Evolutionary conservation across 1,284 basidiomycete species (phyloP).

Genomic region (Neonothopanus nambi): DNA sequence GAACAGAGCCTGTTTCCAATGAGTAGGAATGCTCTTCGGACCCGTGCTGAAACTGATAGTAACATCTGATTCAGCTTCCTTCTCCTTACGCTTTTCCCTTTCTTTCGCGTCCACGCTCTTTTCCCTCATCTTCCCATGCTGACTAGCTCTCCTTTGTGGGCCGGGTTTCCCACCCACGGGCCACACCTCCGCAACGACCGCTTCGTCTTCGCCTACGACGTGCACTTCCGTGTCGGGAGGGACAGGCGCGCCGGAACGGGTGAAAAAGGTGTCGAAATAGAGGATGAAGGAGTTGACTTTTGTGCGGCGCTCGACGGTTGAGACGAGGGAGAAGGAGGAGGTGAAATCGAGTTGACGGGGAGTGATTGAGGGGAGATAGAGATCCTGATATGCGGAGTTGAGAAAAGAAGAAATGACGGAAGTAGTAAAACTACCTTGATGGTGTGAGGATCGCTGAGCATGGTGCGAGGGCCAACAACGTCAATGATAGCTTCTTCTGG

Average conservation of each 20-base stretch:
- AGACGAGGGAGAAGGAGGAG: conserved; percentile 69
- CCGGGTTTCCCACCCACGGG: conserved; percentile 63
- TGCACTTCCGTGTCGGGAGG: conserved; percentile 51
- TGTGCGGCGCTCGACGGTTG: conserved; percentile 56
- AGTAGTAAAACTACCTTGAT: conserved; percentile 51
- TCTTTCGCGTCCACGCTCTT: conserved; percentile 6
- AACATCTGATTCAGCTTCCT: conserved; percentile 41
- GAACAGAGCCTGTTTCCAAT: conserved; percentile 98
- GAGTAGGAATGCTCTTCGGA: conserved; percentile 85
- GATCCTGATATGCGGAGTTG: conserved; percentile 50
- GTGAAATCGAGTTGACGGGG: conserved; percentile 78
- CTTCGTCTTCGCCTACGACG: conserved; percentile 56
- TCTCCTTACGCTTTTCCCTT: conserved; percentile 19
- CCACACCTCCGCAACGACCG: conserved; percentile 74
- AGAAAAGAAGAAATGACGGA: not conserved
- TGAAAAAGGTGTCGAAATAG: conserved; percentile 97
- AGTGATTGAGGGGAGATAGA: conserved; percentile 67
- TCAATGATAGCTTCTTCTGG: conserved; percentile 84
- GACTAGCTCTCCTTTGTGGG: conserved; percentile 43
- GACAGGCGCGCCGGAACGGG: conserved; percentile 55
- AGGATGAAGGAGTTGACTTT: conserved; percentile 83
- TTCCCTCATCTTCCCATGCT: conserved; percentile 18
- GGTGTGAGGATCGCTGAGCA: conserved; percentile 67
- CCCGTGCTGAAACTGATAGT: conserved; percentile 91
- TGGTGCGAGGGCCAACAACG: conserved; percentile 67